Evolutionary conservation across 371 early-diverging fungal genomes (phyloP), one percentile per base, ranked within the genome.

Genomic region (Syncephalastrum sp.): DNA sequence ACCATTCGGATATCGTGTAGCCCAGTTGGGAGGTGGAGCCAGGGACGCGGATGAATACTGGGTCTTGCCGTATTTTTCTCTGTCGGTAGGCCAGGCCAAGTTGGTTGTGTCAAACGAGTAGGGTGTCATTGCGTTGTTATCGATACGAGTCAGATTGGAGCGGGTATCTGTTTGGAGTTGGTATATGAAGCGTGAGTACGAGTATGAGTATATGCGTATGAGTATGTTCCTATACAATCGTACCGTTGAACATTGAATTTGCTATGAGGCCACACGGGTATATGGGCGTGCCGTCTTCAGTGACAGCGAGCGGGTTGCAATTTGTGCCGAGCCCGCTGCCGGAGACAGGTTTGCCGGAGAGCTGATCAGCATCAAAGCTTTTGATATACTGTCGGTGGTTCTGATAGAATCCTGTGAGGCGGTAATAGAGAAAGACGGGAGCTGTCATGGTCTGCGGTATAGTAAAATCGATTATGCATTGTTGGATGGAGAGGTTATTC

Each of bases 211-310:
- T 21, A 21, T 21, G 21, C 21, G 21, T 21, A 21, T 21, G 21
- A 21, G 21, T 21, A 21, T 0, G 21, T 0, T 21, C 21, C 55
- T 63, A 6, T 70, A 45, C 19, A 61, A 49, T 24, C 43, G 49
- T 83, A 75, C 85, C 97, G 64, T 94, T 91, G 67, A 98, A 98
- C 65, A 92, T 81, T 5, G 97, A 97, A 70, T 99, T 96, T 27
- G 99, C 97, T 61, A 99, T 93, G 29, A 98, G 72, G 1, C 99
- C 99, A 67, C 99, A 99, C 3, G 99, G 99, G 69, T 96, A 99
- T 60, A 91, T 85, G 51, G 81, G 67, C 24, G 63, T 64, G 24
- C 69, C 72, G 23, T 57, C 58, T 7, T 51, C 56, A n/a, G 59
- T 62, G 4, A 64, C 53, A 10, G 65, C 67, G 23, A 92, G 66